Evolutionary conservation across 495 filamentous ascomycete species (phyloP).

Genomic region (Neurospora sp.): DNA sequence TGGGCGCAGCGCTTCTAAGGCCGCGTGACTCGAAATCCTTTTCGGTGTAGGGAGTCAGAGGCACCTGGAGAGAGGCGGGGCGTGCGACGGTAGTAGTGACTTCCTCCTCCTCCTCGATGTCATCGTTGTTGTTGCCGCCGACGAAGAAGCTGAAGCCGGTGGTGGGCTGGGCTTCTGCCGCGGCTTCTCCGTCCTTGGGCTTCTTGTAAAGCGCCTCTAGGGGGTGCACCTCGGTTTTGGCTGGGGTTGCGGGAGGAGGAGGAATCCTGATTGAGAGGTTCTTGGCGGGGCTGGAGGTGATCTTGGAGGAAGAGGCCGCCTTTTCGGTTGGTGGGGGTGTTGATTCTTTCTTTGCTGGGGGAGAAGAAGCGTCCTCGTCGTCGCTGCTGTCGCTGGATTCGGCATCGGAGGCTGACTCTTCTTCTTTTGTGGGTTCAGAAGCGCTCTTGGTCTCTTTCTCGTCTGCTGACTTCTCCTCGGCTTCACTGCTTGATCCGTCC

Average conservation of each 20-base stretch:
- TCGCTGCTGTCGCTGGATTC: background rate
- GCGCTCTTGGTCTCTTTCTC: conserved; percentile 18
- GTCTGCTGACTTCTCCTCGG: conserved; percentile 4
- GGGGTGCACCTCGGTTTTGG: conserved; percentile 62
- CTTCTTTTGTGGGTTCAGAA: conserved; percentile 14
- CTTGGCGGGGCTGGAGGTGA: conserved; percentile 30
- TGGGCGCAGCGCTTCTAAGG: conserved; percentile 78
- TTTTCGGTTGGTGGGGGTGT: conserved; percentile 11
- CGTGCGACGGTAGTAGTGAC: conserved; percentile 3
- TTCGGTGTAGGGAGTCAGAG: conserved; percentile 71
- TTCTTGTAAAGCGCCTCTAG: conserved; percentile 86
- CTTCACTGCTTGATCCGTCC: conserved; percentile 3
- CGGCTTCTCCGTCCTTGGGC: conserved; percentile 27
- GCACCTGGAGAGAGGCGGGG: conserved; percentile 29
- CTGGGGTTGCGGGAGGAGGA: conserved; percentile 24
- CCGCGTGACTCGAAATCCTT: conserved; percentile 65
- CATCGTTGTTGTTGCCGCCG: conserved; percentile 23
- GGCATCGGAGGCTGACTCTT: conserved; percentile 6
- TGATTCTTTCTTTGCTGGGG: background rate
- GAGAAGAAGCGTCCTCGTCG: background rate
- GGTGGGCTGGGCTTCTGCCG: conserved; percentile 8
- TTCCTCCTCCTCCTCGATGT: conserved; percentile 42
- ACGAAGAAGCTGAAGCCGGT: conserved; percentile 41
- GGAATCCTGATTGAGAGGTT: conserved; percentile 45
- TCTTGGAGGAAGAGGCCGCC: conserved; percentile 11